Evolutionary conservation across 2,329 filamentous ascomycete species (phyloP).

Genomic region (Didymellaceae sp.): DNA sequence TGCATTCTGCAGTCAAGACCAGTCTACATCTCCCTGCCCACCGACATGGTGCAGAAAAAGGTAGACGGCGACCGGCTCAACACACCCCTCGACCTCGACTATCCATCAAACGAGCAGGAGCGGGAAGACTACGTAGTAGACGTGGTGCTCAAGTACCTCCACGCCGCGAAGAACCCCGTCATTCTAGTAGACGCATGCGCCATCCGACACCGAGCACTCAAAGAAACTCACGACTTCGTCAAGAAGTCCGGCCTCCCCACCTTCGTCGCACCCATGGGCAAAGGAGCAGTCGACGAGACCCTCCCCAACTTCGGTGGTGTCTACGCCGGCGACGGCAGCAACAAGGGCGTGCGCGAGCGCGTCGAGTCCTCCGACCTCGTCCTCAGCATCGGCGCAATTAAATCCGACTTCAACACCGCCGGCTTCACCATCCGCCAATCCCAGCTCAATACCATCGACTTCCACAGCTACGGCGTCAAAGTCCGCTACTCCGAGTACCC

Average conservation of each 20-base stretch:
- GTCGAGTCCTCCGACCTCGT: conserved; percentile 75
- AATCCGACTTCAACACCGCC: conserved; percentile 82
- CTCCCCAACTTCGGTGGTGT: conserved; percentile 81
- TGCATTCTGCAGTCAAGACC: conserved; percentile 78
- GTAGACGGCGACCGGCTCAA: conserved; percentile 75
- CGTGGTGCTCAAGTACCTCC: conserved; percentile 75
- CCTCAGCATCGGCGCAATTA: conserved; percentile 71
- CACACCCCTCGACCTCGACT: conserved; percentile 71
- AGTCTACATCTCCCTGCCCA: conserved; percentile 83
- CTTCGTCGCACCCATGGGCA: conserved; percentile 91
- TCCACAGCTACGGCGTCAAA: conserved; percentile 75
- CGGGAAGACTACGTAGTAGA: conserved; percentile 84
- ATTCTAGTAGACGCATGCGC: conserved; percentile 85
- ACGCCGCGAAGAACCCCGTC: conserved; percentile 74
- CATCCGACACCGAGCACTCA: conserved; percentile 74
- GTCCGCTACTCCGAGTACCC: conserved; percentile 83
- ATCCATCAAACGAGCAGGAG: conserved; percentile 70
- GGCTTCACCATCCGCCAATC: conserved; percentile 82
- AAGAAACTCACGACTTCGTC: conserved; percentile 75
- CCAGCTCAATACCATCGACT: conserved; percentile 78
- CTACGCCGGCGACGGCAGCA: conserved; percentile 80
- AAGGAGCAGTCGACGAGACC: conserved; percentile 80
- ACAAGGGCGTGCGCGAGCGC: conserved; percentile 66
- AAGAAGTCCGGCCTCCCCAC: conserved; percentile 77
- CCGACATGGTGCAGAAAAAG: conserved; percentile 79